Base-by-base conservation (phyloP, 441 rosid genomes). In the Arabidopsis lyrata region DNA sequence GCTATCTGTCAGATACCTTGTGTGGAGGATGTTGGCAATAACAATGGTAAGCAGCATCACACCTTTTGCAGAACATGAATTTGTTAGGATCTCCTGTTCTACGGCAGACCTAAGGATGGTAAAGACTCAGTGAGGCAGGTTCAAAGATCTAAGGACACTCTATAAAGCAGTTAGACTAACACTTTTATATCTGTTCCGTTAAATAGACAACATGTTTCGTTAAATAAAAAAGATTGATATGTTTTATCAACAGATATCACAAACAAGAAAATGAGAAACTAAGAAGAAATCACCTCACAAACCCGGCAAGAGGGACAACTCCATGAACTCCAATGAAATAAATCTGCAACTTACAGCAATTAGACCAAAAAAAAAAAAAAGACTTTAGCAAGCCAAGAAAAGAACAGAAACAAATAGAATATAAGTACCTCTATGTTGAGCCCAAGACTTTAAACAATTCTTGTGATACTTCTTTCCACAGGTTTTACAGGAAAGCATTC, bases 11-110 rank as follows among this genome's bases (percentile, higher is more conserved):
- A 52, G 50, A 52, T 72, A 95, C 99, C 96, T 95, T 95, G 84
- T 95, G 98, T 14, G 98, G 96, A 68, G 98, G 99, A 81, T 92
- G 98, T 73, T 95, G 99, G 79, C 99, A 95, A 77, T 95, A 92
- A 72, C 99, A 95, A 79, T 95, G 99, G 81, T 87, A 88, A 69
- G 99, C 97, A 68, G 83, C 97, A 81, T 95, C 99, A 80, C 98
- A 95, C 78, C 99, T 84, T 87, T 87, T 91, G 86, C 99, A 95
- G 81, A 95, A 92, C 91, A 95, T 84, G 68, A 95, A 90, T 83
- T 89, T 95, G 77, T 90, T 95, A 63, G 99, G 98, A 81, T 91
- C 99, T 80, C 99, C 99, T 32, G 92, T 87, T 82, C 90, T 86
- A 78, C 84, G 93, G 79, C 99, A 95, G 35, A 86, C 86, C 99